Evolutionary conservation across 129 eudicot genomes (phyloP).

Genomic region (Pulicaria dysenterica): DNA sequence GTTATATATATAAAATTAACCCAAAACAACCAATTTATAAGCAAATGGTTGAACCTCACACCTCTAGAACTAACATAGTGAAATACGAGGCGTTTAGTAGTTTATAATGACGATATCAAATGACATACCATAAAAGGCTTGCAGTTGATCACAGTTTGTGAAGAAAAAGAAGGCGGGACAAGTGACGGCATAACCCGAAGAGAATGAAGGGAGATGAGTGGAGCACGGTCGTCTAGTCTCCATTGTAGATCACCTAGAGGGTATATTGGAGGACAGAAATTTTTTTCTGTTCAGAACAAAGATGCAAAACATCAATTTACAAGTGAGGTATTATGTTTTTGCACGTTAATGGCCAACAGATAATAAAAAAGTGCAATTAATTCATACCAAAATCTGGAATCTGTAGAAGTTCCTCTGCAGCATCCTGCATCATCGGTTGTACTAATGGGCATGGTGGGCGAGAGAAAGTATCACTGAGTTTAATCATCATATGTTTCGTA

Average conservation of each 20-base stretch:
- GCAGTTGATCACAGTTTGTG: constrained; percentile 75
- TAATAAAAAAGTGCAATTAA: background rate
- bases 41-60: too few species aligned
- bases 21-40: too few species aligned
- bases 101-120: constrained; percentile 5
- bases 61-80: too few species aligned
- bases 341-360: constrained; percentile 8
- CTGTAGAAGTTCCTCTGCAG: constrained; percentile 42
- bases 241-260: constrained; percentile 69
- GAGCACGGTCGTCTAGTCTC: constrained; percentile 52
- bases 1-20: too few species aligned
- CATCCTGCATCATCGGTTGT: constrained; percentile 64
- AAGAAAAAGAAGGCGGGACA: constrained; percentile 69
- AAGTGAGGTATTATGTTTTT: background rate
- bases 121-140: constrained; percentile 71
- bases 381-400: constrained; percentile 82
- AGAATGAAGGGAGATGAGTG: constrained; percentile 61
- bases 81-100: too few species aligned
- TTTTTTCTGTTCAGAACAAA: constrained; percentile 51
- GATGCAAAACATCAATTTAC: constrained; percentile 23
- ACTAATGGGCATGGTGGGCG: constrained; percentile 81
- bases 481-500: constrained; percentile 15
- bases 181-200: constrained; percentile 75
- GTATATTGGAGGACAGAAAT: constrained; percentile 86
- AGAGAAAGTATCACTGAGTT: constrained; percentile 87